Percentiles rank a stretch among this genome's conserved stretches.
These are phyloP conservation scores for Inga leiocalycina DNA, from an alignment of 306 rosid genomes.

Conservation along the genomic window DNA sequence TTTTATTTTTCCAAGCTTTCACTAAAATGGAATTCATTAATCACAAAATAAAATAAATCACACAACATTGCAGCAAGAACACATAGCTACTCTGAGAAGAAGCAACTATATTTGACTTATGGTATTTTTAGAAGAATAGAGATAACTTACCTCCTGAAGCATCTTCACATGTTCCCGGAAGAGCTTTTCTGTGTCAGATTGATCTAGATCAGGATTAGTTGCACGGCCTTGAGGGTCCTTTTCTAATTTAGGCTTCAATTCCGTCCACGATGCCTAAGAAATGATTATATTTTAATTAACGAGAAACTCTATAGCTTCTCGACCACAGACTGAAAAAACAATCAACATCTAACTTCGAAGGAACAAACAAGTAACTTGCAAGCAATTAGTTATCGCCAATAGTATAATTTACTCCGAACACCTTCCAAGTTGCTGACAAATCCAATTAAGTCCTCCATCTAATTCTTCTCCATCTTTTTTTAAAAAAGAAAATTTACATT, in stretches of 20 bases:
- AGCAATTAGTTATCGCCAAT: not conserved
- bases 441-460: constrained; percentile 3
- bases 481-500: not conserved
- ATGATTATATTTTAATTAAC: constrained; percentile 19
- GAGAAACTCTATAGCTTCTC: not conserved
- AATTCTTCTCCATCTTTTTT: not conserved
- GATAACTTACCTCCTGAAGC: constrained; percentile 75
- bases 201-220: constrained; percentile 71
- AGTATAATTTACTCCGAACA: not conserved
- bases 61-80: not conserved
- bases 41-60: not conserved
- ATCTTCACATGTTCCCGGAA: constrained; percentile 87
- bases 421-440: constrained; percentile 8
- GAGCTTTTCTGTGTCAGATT: constrained; percentile 81
- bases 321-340: not conserved
- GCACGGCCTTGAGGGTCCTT: constrained; percentile 95
- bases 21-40: not conserved
- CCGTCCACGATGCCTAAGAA: constrained; percentile 91
- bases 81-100: not conserved
- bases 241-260: constrained; percentile 75
- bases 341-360: constrained; percentile 4
- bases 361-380: constrained; percentile 13
- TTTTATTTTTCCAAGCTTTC: not conserved
- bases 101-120: constrained; percentile 28
- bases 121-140: too few species aligned